Evolutionary conservation across 495 filamentous ascomycete species (phyloP), one percentile per base, ranked within the genome.

Genomic region (Hypoxylon cercidicola): DNA sequence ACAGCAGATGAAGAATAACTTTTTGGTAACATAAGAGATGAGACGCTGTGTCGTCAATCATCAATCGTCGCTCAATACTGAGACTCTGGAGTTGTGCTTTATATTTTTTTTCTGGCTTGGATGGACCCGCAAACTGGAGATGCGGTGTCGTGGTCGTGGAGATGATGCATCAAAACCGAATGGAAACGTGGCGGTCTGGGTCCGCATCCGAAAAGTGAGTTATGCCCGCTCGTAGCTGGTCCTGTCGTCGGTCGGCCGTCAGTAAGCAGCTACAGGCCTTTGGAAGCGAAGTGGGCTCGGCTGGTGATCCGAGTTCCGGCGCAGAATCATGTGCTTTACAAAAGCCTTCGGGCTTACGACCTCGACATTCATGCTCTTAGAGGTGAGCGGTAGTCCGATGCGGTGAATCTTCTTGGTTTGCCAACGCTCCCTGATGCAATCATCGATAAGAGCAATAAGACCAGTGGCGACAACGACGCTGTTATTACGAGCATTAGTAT

Each of bases 391-490:
- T 60, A 86, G 76, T n/a, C 84, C 80, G 63, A 86, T 78, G 35
- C 83, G 86, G 40, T 84, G 82, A 45, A 78, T 75, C 71, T 87
- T 86, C 73, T 87, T 87, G 19, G 83, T 77, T 70, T 92, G 88
- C 84, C 90, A 95, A 53, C 87, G 87, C 46, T 88, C 84, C 74
- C 90, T 89, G 78, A 97, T 94, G 77, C 89, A 91, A 77, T 99
- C 94, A 70, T 99, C 95, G 58, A 96, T 89, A 43, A 99, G 87
- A 6, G 90, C 87, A 45, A 96, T 90, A 69, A 99, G 82, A 37
- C 94, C 95, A 47, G 93, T 94, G 19, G 93, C 88, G 55, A 99
- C 86, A 69, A 98, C 89, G 62, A 93, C 89, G 71, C 93, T 97
- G 55, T 23, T 62, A 50, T 57, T 44, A 48, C 64, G 67, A 68